Conservation (phyloP, 176 grass and related monocot genomes). For the Musa acuminata region DNA sequence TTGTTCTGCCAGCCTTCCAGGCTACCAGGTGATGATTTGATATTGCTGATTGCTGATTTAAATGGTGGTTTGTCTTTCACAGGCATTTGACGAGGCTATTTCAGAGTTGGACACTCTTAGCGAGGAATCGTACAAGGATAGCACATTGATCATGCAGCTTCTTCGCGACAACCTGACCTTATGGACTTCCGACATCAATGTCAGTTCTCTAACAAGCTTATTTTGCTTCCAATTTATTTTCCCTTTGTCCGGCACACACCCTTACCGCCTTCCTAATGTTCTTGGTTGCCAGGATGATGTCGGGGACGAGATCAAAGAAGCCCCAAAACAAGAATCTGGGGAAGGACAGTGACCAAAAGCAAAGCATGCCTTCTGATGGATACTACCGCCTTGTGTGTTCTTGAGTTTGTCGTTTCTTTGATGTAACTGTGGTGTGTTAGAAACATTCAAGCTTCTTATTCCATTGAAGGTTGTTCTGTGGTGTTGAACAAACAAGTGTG, state of each 20-base stretch:
- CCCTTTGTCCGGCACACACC: neutral
- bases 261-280: neutral
- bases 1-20: neutral
- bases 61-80: neutral
- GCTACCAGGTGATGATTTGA: neutral
- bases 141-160: constrained; percentile 93
- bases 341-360: constrained; percentile 47
- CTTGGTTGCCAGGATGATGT: constrained; percentile 45
- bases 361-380: neutral
- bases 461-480: neutral
- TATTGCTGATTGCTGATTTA: neutral
- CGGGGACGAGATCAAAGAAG: constrained; percentile 56
- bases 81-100: constrained; percentile 91
- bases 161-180: constrained; percentile 88
- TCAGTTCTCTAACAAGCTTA: constrained; percentile 7
- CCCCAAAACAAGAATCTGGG: constrained; percentile 32
- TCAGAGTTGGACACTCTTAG: constrained; percentile 74
- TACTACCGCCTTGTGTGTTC: neutral
- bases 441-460: neutral
- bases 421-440: constrained; percentile 10
- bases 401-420: constrained; percentile 14
- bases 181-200: constrained; percentile 83
- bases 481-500: too few relatives aligned
- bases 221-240: neutral
- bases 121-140: constrained; percentile 92